Evolutionary conservation across 2,329 filamentous ascomycete genomes (phyloP).

Genomic region (Macrophomina phaseolina): DNA sequence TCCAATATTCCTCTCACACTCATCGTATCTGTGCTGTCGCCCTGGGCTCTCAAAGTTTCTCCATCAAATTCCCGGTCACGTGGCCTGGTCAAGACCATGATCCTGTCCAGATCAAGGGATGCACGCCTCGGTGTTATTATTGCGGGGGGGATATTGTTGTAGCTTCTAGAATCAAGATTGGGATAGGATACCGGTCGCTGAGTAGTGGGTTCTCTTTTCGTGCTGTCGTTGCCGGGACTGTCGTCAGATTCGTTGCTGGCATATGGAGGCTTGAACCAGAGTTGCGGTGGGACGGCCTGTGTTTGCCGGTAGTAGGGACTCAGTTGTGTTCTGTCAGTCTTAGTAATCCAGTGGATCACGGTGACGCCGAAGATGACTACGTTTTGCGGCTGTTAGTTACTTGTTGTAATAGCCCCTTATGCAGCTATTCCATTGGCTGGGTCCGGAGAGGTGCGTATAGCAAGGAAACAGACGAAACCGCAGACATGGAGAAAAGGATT

Average conservation of each 20-base stretch:
- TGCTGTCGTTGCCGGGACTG: not conserved
- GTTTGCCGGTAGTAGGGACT: not conserved
- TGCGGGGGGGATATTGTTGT: not conserved
- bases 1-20: not conserved
- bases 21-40: not conserved
- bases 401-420: not conserved
- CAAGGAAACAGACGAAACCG: too few species aligned
- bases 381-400: not conserved
- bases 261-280: constrained; percentile 6
- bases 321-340: not conserved
- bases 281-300: not conserved
- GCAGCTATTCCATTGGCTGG: too few species aligned
- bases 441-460: too few species aligned
- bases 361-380: constrained; percentile 2
- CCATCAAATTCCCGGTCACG: not conserved
- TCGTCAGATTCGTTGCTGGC: not conserved
- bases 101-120: not conserved
- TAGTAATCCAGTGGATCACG: constrained; percentile 9
- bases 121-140: not conserved
- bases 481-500: not conserved
- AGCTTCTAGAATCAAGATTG: not conserved
- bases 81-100: not conserved
- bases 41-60: not conserved
- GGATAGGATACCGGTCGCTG: not conserved
- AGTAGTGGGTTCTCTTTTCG: not conserved